Conservation (phyloP, 2,329 filamentous ascomycete genomes). For the Ophiostoma australiae region DNA sequence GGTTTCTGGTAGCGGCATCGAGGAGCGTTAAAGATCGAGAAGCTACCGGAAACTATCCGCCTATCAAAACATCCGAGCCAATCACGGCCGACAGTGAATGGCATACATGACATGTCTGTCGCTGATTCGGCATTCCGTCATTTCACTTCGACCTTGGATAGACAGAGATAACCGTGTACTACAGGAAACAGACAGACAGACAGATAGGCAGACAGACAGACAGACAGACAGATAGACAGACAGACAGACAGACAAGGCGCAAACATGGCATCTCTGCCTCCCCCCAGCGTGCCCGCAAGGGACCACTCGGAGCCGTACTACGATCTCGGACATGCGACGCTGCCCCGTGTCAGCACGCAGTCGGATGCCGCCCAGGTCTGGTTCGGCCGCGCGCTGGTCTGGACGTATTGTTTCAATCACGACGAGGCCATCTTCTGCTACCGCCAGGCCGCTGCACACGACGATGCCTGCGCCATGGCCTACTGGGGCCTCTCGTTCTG, state of each 20-base stretch:
- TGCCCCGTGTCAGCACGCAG: conserved; percentile 15
- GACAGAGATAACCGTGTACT: no score
- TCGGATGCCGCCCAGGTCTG: conserved; percentile 46
- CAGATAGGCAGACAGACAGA: no score
- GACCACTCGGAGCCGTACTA: conserved; percentile 21
- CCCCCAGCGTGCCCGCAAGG: neutral
- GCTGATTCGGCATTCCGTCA: conserved; percentile 8
- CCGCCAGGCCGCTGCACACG: conserved; percentile 50
- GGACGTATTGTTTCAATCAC: conserved; percentile 73
- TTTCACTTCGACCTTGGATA: neutral
- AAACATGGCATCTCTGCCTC: conserved; percentile 19
- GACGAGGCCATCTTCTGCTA: conserved; percentile 65
- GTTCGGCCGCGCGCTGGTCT: conserved; percentile 69
- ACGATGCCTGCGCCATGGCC: conserved; percentile 55
- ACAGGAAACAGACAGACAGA: no score
- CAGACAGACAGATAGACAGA: no score
- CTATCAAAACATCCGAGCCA: conserved; percentile 16
- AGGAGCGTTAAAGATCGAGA: neutral
- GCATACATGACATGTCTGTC: neutral
- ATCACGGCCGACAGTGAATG: neutral
- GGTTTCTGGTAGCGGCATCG: conserved; percentile 10
- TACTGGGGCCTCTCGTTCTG: conserved; percentile 68
- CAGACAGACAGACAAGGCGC: neutral
- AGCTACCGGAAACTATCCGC: neutral
- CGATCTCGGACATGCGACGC: conserved; percentile 13